Evolutionary conservation across 2,329 filamentous ascomycete species (phyloP), one percentile per base, ranked within the genome.

Genomic region (Dactylellina parvicollis): DNA sequence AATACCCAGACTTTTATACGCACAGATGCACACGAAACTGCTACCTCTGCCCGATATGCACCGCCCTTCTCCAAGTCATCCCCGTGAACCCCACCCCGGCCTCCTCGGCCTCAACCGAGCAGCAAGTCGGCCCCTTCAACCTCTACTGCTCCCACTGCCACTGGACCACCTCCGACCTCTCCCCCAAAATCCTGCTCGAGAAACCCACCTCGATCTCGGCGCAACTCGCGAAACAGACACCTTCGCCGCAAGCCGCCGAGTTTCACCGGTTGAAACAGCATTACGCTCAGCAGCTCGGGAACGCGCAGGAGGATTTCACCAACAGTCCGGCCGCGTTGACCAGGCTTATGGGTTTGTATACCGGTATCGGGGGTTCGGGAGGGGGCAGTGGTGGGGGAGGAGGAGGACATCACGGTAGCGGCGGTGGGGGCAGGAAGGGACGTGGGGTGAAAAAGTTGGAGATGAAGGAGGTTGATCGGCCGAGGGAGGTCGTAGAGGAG

Each of bases 31-130:
- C 92, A 16, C 86, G 95, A 76, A 97, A 93, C 80, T 99, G 95
- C 81, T 98, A 95, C 83, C 92, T 96, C 79, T 99, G 95, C 78
- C 95, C 95, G 0, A 84, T 93, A 75, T 99, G 95, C 80, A 88
- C 91, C 26, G 88, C 92, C 0, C 90, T 92, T 10, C 85, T 98
- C 40, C 85, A 88, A 18, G 88, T 95, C 57, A 90, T 88, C 59
- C 88, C 88, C 18, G 82, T 93, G 72, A 90, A 85, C 40, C 80
- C 30, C 42, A 40, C 79, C 69, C 78, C 82, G 28, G 64, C 79
- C 50, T 54, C 81, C 24, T 70, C 76, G 77, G n/a, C 76, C 10
- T 79, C 2, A 22, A 73, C 78, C 3, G 83, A 82, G 1, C 8
- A 62, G 76, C 49, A 77, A 75, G 80, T 82, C 56, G 86, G 86